Conservation (phyloP, 768 basidiomycete genomes). For the Cyclocybe cylindracea region DNA sequence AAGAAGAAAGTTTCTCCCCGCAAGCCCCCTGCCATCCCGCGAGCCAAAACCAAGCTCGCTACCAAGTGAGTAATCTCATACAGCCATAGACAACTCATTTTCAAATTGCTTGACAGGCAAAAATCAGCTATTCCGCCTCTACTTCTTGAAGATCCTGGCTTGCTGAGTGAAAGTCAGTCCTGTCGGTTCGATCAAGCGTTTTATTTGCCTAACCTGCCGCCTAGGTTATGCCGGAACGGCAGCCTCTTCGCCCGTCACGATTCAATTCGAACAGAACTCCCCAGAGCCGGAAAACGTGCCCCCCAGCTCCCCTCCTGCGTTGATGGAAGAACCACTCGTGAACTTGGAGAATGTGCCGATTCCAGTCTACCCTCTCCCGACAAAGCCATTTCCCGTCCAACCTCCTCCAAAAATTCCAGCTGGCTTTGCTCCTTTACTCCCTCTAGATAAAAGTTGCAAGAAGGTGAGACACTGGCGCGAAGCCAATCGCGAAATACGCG, state of each 20-base stretch:
- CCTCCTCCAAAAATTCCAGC: constrained; percentile 74
- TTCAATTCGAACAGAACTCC: constrained; percentile 45
- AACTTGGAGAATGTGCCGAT: constrained; percentile 62
- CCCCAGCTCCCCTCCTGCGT: constrained; percentile 31
- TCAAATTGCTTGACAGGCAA: constrained; percentile 24
- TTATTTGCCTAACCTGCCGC: constrained; percentile 8
- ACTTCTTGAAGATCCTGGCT: constrained; percentile 50
- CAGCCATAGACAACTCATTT: constrained; percentile 5
- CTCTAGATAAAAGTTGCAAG: constrained; percentile 64
- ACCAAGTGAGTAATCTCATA: constrained; percentile 28
- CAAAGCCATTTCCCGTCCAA: constrained; percentile 84
- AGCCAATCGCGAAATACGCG: constrained; percentile 76
- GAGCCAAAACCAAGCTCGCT: constrained; percentile 33
- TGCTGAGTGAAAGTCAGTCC: constrained; percentile 61
- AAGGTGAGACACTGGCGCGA: constrained; percentile 73
- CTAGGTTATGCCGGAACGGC: constrained; percentile 68
- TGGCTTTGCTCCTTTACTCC: constrained; percentile 66
- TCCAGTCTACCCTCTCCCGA: constrained; percentile 76
- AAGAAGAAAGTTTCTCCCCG: constrained; percentile 53
- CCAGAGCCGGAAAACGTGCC: constrained; percentile 50
- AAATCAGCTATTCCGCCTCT: constrained; percentile 35
- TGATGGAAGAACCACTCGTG: constrained; percentile 30
- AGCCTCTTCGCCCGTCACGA: constrained; percentile 68
- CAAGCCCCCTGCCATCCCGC: constrained; percentile 40
- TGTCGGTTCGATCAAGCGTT: background rate